Conservation (phyloP, 176 grass and related monocot genomes). For the Lolium rigidum region DNA sequence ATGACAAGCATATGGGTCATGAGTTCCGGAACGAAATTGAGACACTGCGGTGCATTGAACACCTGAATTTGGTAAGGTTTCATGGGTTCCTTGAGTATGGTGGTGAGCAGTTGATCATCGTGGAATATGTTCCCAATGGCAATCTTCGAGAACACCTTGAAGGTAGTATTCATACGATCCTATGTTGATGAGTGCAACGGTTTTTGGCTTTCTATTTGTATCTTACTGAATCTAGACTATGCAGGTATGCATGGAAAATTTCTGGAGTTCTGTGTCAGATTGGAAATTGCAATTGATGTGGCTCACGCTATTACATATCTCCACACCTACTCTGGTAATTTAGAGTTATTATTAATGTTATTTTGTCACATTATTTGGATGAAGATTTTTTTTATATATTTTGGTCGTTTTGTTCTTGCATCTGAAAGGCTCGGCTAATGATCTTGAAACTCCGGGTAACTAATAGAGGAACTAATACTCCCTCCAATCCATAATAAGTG, state of each 20-base stretch:
- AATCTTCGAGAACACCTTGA: slow-evolving; percentile 95
- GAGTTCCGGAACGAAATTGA: slow-evolving; percentile 92
- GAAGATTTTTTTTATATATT: not conserved
- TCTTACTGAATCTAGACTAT: slow-evolving; percentile 40
- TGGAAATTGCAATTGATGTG: slow-evolving; percentile 90
- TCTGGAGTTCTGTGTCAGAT: slow-evolving; percentile 63
- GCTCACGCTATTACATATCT: slow-evolving; percentile 98
- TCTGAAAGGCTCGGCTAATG: not conserved
- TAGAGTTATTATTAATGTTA: not conserved
- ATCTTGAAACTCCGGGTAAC: not conserved
- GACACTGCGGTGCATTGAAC: slow-evolving; percentile 76
- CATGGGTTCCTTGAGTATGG: slow-evolving; percentile 81
- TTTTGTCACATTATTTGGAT: slow-evolving; percentile 4
- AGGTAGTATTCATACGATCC: slow-evolving; percentile 44
- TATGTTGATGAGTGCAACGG: not conserved
- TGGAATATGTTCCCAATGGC: slow-evolving; percentile 90
- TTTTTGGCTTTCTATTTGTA: slow-evolving; percentile 1
- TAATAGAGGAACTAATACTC: not conserved
- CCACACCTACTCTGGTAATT: slow-evolving; percentile 89
- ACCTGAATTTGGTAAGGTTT: slow-evolving; percentile 89
- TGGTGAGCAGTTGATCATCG: slow-evolving; percentile 83
- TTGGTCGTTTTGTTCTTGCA: not conserved
- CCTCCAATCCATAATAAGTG: no score
- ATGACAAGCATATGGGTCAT: slow-evolving; percentile 57
- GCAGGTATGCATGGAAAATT: slow-evolving; percentile 67